Evolutionary conservation across 768 basidiomycete species (phyloP).

Genomic region (Sporobolomyces phaffii): DNA sequence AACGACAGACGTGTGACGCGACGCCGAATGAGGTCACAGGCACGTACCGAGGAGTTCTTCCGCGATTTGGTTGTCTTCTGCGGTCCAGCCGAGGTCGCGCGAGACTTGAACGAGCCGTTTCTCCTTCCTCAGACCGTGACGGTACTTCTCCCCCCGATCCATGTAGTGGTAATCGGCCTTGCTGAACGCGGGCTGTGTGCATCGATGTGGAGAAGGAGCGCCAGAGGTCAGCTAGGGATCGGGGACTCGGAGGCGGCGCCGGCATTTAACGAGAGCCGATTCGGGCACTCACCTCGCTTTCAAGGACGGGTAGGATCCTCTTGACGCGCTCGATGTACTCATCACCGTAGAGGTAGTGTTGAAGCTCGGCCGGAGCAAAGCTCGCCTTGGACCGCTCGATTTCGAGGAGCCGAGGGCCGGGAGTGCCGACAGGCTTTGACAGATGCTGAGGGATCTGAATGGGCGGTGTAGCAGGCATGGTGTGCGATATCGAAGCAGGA

Average conservation of each 20-base stretch:
- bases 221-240: background rate
- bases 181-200: slow-evolving; percentile 40
- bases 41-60: slow-evolving; percentile 37
- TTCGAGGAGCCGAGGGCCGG: slow-evolving; percentile 34
- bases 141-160: slow-evolving; percentile 41
- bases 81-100: slow-evolving; percentile 38
- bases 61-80: slow-evolving; percentile 36
- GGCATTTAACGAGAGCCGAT: too few relatives aligned
- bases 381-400: slow-evolving; percentile 37
- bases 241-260: background rate
- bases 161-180: slow-evolving; percentile 42
- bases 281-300: slow-evolving; percentile 26
- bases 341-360: slow-evolving; percentile 29
- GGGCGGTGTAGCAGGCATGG: slow-evolving; percentile 1
- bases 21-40: too few relatives aligned
- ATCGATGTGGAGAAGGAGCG: background rate
- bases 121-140: slow-evolving; percentile 40
- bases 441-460: slow-evolving; percentile 21
- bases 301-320: slow-evolving; percentile 29
- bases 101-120: slow-evolving; percentile 41
- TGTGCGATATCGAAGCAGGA: background rate
- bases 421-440: slow-evolving; percentile 23
- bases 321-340: slow-evolving; percentile 31
- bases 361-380: slow-evolving; percentile 33
- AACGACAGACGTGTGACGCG: too few relatives aligned